Conservation (phyloP, 495 filamentous ascomycete species). For the Aspergillus asperescens region DNA sequence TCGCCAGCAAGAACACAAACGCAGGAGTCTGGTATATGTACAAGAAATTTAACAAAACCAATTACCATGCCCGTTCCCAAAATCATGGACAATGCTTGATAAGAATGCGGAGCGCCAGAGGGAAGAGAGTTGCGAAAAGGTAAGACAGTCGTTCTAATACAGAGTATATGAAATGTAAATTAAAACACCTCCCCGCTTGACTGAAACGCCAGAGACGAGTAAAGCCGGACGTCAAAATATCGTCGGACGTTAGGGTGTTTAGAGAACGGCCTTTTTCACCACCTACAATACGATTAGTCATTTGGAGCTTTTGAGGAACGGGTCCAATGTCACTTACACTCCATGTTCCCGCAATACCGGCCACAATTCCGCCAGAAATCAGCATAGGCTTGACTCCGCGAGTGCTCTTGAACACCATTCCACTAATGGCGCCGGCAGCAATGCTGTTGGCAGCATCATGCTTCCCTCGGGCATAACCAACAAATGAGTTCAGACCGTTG, state of each 20-base stretch:
- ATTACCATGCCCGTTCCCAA: constrained; percentile 43
- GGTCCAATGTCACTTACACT: constrained; percentile 54
- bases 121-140: constrained; percentile 39
- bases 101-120: constrained; percentile 48
- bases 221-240: constrained; percentile 16
- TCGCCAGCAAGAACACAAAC: constrained; percentile 32
- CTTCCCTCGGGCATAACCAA: constrained; percentile 80
- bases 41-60: constrained; percentile 37
- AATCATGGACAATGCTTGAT: constrained; percentile 44
- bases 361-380: constrained; percentile 86
- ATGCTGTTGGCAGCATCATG: constrained; percentile 89
- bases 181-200: constrained; percentile 30
- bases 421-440: constrained; percentile 74
- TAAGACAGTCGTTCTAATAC: constrained; percentile 42
- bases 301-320: constrained; percentile 3
- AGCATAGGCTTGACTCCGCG: constrained; percentile 83
- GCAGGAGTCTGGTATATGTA: constrained; percentile 46
- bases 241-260: constrained; percentile 21
- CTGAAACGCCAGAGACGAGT: constrained; percentile 18
- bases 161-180: constrained; percentile 30
- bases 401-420: constrained; percentile 94
- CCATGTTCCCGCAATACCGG: constrained; percentile 77
- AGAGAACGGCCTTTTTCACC: constrained; percentile 53
- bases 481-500: constrained; percentile 86
- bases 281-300: constrained; percentile 45